Percentiles rank a stretch among this genome's conserved stretches.
Evolutionary conservation across 108 stramenopile genomes (phyloP).

Genomic region (Fistulifera pelliculosa): DNA sequence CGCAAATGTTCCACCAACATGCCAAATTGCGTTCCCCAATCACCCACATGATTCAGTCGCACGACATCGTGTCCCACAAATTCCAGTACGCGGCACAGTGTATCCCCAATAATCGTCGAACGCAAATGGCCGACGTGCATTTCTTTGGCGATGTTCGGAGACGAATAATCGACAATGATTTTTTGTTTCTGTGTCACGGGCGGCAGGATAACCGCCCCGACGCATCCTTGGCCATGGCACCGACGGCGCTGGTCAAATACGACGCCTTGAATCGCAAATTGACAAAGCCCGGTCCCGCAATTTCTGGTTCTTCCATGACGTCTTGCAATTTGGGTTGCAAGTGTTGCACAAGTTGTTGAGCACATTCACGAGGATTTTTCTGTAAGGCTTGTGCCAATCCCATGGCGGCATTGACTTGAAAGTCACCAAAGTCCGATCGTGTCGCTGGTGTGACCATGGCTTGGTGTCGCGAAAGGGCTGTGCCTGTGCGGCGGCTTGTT

Average conservation of each 20-base stretch:
- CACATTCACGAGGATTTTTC: conserved; percentile 64
- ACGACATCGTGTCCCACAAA: conserved; percentile 90
- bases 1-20: conserved; percentile 96
- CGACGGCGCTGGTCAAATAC: conserved; percentile 50
- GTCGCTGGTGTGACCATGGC: conserved; percentile 79
- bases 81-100: conserved; percentile 82
- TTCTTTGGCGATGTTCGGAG: conserved; percentile 99
- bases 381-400: conserved; percentile 36
- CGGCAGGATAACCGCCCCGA: conserved; percentile 57
- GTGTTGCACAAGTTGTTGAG: conserved; percentile 50
- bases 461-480: conserved; percentile 45
- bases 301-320: conserved; percentile 78
- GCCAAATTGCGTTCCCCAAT: conserved; percentile 99
- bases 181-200: conserved; percentile 49
- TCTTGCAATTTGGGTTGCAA: conserved; percentile 49
- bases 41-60: conserved; percentile 96
- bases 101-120: conserved; percentile 98
- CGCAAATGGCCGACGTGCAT: conserved; percentile 99
- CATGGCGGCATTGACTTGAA: conserved; percentile 91
- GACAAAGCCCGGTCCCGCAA: conserved; percentile 89
- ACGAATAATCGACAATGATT: conserved; percentile 93
- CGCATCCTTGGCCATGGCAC: conserved; percentile 54
- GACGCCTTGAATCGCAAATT: conserved; percentile 76
- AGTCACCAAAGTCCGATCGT: conserved; percentile 84
- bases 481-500: conserved; percentile 46